Evolutionary conservation across 352 stramenopile genomes (phyloP).

Genomic region (Phytophthora lateralis): DNA sequence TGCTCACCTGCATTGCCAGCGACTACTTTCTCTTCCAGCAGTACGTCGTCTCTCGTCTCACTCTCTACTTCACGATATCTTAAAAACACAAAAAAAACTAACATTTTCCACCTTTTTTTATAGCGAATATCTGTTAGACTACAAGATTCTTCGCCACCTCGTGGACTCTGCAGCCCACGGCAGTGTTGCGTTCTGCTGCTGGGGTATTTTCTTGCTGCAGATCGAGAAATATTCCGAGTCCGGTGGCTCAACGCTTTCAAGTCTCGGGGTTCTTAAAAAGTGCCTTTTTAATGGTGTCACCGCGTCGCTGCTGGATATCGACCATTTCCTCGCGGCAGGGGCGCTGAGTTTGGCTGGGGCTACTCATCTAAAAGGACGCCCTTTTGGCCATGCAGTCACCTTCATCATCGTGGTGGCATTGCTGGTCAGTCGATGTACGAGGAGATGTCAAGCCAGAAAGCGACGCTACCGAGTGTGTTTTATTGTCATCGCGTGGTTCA

Average conservation of each 20-base stretch:
- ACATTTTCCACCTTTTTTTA: constrained; percentile 7
- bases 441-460: constrained; percentile 16
- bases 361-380: constrained; percentile 59
- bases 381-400: constrained; percentile 70
- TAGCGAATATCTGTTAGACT: constrained; percentile 38
- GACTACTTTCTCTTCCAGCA: constrained; percentile 68
- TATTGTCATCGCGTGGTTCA: constrained; percentile 58
- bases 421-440: constrained; percentile 45
- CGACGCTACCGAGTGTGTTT: constrained; percentile 53
- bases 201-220: constrained; percentile 66
- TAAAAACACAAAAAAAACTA: constrained; percentile 10
- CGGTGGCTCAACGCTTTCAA: constrained; percentile 9
- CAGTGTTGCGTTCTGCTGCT: constrained; percentile 57
- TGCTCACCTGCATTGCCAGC: constrained; percentile 53
- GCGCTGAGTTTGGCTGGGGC: constrained; percentile 57
- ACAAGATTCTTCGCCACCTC: constrained; percentile 56
- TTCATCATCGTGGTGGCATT: constrained; percentile 62
- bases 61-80: not conserved
- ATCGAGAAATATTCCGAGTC: constrained; percentile 18
- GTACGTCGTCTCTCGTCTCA: constrained; percentile 31
- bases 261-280: constrained; percentile 38
- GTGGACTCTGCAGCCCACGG: constrained; percentile 70
- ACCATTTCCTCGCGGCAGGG: constrained; percentile 78
- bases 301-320: constrained; percentile 60
- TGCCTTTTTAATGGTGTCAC: constrained; percentile 45